phyloP scores from a whole-genome alignment of 1,284 basidiomycete genomes.

The Ustilago tritici region DNA sequence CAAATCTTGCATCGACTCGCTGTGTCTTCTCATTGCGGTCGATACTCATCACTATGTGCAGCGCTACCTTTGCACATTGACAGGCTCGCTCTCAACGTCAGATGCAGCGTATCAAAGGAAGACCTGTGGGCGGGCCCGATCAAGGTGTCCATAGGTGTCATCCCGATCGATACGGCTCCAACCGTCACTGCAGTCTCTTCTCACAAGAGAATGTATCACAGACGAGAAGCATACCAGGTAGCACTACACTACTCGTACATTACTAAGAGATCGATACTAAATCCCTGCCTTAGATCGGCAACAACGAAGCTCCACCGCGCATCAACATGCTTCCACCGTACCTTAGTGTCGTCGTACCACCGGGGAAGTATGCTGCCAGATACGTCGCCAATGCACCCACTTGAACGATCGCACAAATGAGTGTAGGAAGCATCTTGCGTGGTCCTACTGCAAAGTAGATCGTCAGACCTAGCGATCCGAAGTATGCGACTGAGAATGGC shows the following conservation, averaged over 20 bases:
- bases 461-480: slow-evolving; percentile 62
- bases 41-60: background rate
- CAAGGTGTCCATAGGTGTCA: background rate
- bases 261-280: background rate
- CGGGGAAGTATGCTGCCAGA: slow-evolving; percentile 67
- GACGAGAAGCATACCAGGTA: background rate
- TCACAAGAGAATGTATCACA: background rate
- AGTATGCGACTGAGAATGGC: slow-evolving; percentile 74
- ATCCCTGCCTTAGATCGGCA: slow-evolving; percentile 49
- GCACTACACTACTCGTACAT: background rate
- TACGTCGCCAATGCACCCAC: slow-evolving; percentile 62
- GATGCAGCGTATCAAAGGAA: background rate
- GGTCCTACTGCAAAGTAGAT: slow-evolving; percentile 69
- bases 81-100: background rate
- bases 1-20: background rate
- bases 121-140: background rate
- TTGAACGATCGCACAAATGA: slow-evolving; percentile 61
- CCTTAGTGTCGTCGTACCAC: slow-evolving; percentile 64
- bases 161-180: background rate
- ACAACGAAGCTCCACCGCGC: slow-evolving; percentile 60
- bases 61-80: background rate
- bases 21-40: background rate
- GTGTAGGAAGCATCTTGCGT: slow-evolving; percentile 59
- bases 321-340: slow-evolving; percentile 63
- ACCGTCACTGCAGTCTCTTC: background rate